Evolutionary conservation across 768 basidiomycete genomes (phyloP).

Genomic region (Pleurotus citrinopileatus): DNA sequence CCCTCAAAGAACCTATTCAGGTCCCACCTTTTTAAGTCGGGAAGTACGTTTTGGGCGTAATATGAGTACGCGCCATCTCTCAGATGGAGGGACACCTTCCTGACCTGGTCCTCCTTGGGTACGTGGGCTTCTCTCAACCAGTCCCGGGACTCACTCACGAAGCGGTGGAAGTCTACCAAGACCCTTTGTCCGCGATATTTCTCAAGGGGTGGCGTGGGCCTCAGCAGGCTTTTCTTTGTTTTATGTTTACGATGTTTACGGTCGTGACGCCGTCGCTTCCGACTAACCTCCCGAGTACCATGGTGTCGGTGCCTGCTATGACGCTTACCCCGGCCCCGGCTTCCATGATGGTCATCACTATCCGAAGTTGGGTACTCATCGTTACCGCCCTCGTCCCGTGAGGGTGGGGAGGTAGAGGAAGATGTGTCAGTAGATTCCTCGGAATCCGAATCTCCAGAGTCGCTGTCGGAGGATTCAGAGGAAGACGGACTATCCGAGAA

Average conservation of each 20-base stretch:
- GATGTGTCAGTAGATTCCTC: neutral
- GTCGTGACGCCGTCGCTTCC: neutral
- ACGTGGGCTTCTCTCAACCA: conserved; percentile 22
- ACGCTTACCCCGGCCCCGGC: neutral
- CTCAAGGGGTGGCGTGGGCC: conserved; percentile 20
- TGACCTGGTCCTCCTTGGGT: conserved; percentile 12
- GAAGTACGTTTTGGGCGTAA: conserved; percentile 25
- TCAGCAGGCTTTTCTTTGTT: conserved; percentile 11
- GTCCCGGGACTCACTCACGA: conserved; percentile 22
- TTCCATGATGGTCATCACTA: neutral
- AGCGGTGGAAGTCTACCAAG: conserved; percentile 19
- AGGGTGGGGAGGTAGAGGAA: neutral
- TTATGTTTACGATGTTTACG: neutral
- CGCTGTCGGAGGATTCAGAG: neutral
- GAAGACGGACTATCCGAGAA: neutral
- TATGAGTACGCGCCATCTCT: conserved; percentile 27
- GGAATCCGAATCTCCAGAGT: neutral
- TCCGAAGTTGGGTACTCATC: neutral
- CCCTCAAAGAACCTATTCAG: conserved; percentile 26
- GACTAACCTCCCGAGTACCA: neutral
- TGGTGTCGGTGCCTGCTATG: neutral
- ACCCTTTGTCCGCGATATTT: conserved; percentile 23
- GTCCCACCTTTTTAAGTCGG: conserved; percentile 21
- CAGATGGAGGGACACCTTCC: conserved; percentile 25
- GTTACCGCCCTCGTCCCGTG: too few species aligned